Base-by-base conservation (phyloP, 441 rosid species). In the Populus tomentosa region DNA sequence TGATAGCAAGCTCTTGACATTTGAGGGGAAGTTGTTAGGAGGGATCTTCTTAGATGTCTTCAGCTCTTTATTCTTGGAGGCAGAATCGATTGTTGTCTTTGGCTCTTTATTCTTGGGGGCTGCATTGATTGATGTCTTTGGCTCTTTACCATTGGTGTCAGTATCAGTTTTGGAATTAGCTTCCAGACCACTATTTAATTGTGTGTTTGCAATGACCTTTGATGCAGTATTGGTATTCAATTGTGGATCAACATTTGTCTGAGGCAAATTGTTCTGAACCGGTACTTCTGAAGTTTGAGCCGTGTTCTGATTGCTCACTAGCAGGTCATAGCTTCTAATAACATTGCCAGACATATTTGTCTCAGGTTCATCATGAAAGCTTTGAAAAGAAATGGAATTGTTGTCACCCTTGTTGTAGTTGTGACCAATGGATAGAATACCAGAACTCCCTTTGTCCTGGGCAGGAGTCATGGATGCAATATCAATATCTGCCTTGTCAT, bases 1-100 rank as follows among this genome's bases (percentile, higher is more conserved):
- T 65, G 93, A 90, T 74, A 92, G 82, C 87, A 92, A 85, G 80
- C 92, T 90, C 87, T 88, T 90, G 73, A 92, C 97, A 82, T 92
- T 90, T 73, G 94, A 87, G 74, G 97, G 94, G 68, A 90, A 92
- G 75, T 86, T 89, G 83, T 89, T 90, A 20, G 92, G 84, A 70
- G 92, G 75, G 71, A 69, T 82, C 73, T 89, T 92, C 79, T 86
- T 86, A 35, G 82, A 74, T n/a, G 80, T 59, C 79, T 88, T 92
- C 32, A 67, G 69, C 42, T 87, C 88, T 46, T 89, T 92, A 71
- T 83, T 89, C 86, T 74, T 86, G 23, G 87, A 82, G 65, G 78
- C 63, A 69, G 87, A 69, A 64, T 85, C 94, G 5, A 87, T 87
- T n/a, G 81, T 32, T 71, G 82, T 78, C 63, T 72, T 80, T 30